A percentile compares a stretch with the other conserved stretches of the same genome.
Evolutionary conservation across 257 asterid species (phyloP).

Genomic region (Gentiana dahurica): DNA sequence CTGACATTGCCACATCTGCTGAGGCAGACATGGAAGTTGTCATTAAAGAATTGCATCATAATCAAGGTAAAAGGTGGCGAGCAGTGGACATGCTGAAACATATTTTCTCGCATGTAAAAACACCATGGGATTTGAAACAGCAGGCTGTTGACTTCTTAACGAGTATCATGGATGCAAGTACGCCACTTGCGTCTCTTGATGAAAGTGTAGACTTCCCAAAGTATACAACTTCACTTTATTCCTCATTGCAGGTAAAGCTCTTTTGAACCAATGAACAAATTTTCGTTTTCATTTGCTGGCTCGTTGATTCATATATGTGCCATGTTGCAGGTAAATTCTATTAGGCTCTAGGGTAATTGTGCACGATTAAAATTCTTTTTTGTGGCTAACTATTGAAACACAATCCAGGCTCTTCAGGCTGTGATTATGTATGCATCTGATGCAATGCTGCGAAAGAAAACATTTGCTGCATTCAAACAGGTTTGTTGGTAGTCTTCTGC

Average conservation of each 20-base stretch:
- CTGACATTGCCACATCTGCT: constrained; percentile 55
- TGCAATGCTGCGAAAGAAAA: constrained; percentile 42
- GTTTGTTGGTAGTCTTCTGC: constrained; percentile 21
- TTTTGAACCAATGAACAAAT: constrained; percentile 11
- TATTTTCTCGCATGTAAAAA: constrained; percentile 29
- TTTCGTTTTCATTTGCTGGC: constrained; percentile 1
- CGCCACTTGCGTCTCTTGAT: constrained; percentile 20
- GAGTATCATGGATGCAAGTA: constrained; percentile 43
- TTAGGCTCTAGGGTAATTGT: not conserved
- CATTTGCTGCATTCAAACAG: constrained; percentile 59
- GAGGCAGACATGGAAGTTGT: constrained; percentile 43
- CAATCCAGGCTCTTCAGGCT: constrained; percentile 52
- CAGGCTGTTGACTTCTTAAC: constrained; percentile 51
- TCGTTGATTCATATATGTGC: too few relatives aligned
- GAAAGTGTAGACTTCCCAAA: constrained; percentile 31
- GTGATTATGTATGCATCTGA: constrained; percentile 75
- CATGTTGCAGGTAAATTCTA: too few relatives aligned
- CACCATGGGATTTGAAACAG: constrained; percentile 59
- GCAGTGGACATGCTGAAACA: constrained; percentile 63
- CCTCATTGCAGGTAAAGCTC: constrained; percentile 53
- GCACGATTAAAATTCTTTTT: not conserved
- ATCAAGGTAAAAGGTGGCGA: constrained; percentile 70
- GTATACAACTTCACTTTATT: constrained; percentile 39
- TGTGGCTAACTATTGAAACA: constrained; percentile 12
- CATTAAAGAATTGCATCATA: constrained; percentile 46